Evolutionary conservation across 2,329 filamentous ascomycete genomes (phyloP).

Genomic region (Cladosporium sp.): DNA sequence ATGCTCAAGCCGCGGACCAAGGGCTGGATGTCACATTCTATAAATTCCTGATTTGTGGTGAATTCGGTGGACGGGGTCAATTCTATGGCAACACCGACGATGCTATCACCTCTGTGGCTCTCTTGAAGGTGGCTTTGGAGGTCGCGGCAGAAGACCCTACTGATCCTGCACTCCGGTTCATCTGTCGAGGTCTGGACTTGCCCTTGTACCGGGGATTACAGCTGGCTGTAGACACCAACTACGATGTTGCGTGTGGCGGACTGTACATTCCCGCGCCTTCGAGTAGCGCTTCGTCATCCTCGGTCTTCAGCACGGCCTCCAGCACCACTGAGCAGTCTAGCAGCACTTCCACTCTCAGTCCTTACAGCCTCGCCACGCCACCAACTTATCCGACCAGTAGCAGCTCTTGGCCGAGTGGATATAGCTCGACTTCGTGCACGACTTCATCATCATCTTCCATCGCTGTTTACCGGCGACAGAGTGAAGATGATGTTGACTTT

Average conservation of each 20-base stretch:
- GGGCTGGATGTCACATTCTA: not conserved
- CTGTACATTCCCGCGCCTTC: constrained; percentile 3
- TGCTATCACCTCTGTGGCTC: not conserved
- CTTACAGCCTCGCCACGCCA: not conserved
- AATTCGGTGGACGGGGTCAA: not conserved
- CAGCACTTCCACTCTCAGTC: not conserved
- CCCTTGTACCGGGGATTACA: not conserved
- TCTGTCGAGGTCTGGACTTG: not conserved
- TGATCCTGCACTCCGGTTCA: not conserved
- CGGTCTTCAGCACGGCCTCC: not conserved
- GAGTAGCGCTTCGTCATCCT: not conserved
- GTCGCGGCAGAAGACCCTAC: not conserved
- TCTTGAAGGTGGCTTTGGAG: constrained; percentile 1
- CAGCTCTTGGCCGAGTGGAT: not conserved
- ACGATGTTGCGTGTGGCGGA: constrained; percentile 4
- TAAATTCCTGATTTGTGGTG: not conserved
- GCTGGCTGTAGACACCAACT: not conserved
- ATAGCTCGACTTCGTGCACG: constrained; percentile 1
- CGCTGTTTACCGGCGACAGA: constrained; percentile 1
- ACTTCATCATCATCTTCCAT: not conserved
- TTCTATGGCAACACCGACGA: constrained; percentile 7
- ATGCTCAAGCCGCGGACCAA: not conserved
- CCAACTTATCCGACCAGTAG: not conserved
- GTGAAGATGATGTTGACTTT: not conserved
- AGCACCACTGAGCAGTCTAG: not conserved